Evolutionary conservation across 2,329 filamentous ascomycete species (phyloP).

Genomic region (Huntiella abstrusa): DNA sequence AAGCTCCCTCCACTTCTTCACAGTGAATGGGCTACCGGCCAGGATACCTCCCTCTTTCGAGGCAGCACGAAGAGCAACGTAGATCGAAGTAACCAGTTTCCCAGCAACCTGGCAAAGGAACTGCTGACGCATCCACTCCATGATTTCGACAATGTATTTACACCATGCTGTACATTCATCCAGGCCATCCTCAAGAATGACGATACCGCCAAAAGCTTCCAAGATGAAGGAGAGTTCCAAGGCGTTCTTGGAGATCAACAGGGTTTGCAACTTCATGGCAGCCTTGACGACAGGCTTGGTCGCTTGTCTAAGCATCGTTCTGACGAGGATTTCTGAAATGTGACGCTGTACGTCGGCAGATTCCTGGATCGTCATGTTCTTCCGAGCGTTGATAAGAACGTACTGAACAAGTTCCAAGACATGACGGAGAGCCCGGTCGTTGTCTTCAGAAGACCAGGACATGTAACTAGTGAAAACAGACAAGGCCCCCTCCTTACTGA

Average conservation of each 20-base stretch:
- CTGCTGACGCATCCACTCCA: conserved; percentile 36
- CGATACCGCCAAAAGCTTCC: conserved; percentile 22
- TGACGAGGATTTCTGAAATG: conserved; percentile 33
- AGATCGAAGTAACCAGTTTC: conserved; percentile 39
- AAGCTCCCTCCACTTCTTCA: conserved; percentile 35
- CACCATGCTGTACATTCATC: conserved; percentile 30
- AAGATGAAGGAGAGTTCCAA: conserved; percentile 29
- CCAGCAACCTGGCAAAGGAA: conserved; percentile 41
- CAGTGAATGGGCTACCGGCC: conserved; percentile 16
- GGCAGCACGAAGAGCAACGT: conserved; percentile 26
- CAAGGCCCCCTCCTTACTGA: conserved; percentile 27
- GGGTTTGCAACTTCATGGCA: conserved; percentile 46
- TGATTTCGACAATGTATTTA: conserved; percentile 27
- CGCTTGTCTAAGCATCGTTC: conserved; percentile 40
- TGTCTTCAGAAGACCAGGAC: conserved; percentile 48
- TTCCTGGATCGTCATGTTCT: conserved; percentile 18
- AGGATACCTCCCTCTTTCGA: conserved; percentile 14
- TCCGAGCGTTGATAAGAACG: conserved; percentile 31
- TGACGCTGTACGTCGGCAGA: conserved; percentile 23
- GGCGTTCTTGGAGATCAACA: conserved; percentile 43
- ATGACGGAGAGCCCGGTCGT: conserved; percentile 43
- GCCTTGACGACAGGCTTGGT: conserved; percentile 49
- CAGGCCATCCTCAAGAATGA: conserved; percentile 15
- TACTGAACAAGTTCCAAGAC: conserved; percentile 38
- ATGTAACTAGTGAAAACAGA: conserved; percentile 43